Conservation (phyloP, 192 early-diverging fungal genomes). For the Haplosporangium gracile region DNA sequence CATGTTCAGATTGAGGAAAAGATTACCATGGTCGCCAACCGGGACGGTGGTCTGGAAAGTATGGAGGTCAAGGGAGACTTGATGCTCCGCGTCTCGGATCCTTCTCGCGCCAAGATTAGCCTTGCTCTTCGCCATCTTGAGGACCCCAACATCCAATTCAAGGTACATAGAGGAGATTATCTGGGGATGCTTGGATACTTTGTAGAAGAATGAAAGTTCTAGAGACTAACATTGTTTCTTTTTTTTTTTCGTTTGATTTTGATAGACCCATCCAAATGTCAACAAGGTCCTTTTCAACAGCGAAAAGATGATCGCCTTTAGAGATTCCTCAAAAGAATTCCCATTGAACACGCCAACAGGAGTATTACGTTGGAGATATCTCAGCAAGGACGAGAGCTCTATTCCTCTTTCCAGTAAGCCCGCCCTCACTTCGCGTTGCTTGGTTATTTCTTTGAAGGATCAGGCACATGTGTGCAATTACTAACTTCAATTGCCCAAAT, state of each 20-base stretch:
- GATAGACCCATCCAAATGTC: slow-evolving; percentile 95
- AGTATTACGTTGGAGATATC: slow-evolving; percentile 91
- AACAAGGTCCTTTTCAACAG: slow-evolving; percentile 90
- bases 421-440: neutral
- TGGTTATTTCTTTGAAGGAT: neutral
- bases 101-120: slow-evolving; percentile 71
- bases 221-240: neutral
- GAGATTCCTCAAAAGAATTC: slow-evolving; percentile 86
- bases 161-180: slow-evolving; percentile 57
- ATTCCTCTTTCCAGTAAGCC: slow-evolving; percentile 84
- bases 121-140: slow-evolving; percentile 71
- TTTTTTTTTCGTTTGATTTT: neutral
- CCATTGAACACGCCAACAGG: slow-evolving; percentile 87
- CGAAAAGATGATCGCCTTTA: slow-evolving; percentile 80
- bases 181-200: neutral
- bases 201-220: neutral
- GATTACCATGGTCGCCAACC: slow-evolving; percentile 84
- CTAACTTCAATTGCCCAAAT: slow-evolving; percentile 5
- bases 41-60: slow-evolving; percentile 92
- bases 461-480: neutral
- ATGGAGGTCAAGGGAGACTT: slow-evolving; percentile 96
- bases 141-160: slow-evolving; percentile 84
- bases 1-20: slow-evolving; percentile 92
- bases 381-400: slow-evolving; percentile 83
- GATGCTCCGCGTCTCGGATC: slow-evolving; percentile 83